Percentiles rank a stretch among this genome's conserved stretches.
Evolutionary conservation across 176 grass and related monocot species (phyloP).

Genomic region (Ananas comosus): DNA sequence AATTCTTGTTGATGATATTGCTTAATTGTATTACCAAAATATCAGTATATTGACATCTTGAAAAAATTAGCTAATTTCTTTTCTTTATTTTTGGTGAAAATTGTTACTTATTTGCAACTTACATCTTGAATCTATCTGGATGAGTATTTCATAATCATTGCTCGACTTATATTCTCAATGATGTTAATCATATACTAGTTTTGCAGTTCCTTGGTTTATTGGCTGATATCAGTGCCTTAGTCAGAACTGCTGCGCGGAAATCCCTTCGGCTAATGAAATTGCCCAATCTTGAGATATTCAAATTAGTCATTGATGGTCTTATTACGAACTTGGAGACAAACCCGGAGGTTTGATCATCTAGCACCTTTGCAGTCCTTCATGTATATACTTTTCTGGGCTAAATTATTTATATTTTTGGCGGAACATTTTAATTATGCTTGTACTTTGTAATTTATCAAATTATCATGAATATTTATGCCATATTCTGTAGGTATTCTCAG

Average conservation of each 20-base stretch:
- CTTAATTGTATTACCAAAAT: too few species aligned
- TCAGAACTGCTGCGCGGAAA: constrained; percentile 47
- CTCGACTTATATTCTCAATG: not conserved
- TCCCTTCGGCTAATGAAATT: constrained; percentile 55
- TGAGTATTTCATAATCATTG: not conserved
- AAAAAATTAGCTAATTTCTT: too few species aligned
- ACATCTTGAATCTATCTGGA: not conserved
- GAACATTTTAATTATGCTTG: not conserved
- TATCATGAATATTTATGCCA: not conserved
- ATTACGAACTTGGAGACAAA: constrained; percentile 60
- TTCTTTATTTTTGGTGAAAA: too few species aligned
- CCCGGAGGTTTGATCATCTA: constrained; percentile 58
- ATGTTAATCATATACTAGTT: constrained; percentile 17
- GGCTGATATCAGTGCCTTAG: constrained; percentile 43
- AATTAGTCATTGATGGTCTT: constrained; percentile 56
- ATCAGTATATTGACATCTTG: too few species aligned
- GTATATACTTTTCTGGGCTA: not conserved
- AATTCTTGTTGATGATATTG: too few species aligned
- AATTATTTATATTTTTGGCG: not conserved
- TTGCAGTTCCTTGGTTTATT: constrained; percentile 77
- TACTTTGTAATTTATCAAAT: not conserved
- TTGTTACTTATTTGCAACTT: too few species aligned
- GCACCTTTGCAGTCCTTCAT: not conserved
- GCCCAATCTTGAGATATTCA: constrained; percentile 65
- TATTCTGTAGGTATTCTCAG: not conserved